Evolutionary conservation across 805 yeast species (phyloP), one percentile per base, ranked within the genome.

Genomic region (Kazachstania africana): DNA sequence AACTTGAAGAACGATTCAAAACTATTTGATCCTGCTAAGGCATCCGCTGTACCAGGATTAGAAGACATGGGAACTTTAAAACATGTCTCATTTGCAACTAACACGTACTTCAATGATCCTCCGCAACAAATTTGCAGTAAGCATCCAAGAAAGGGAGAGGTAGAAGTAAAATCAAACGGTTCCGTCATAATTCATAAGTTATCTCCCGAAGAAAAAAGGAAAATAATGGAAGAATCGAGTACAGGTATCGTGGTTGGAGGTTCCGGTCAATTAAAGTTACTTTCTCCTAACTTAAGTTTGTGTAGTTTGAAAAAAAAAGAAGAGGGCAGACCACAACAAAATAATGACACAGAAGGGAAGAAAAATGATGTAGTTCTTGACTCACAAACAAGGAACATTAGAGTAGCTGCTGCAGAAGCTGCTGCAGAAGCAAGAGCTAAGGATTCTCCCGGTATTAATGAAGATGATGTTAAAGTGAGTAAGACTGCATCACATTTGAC

Each of bases 101-200:
- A 79, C 22, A 78, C 82, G 12, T 75, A 83, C 46, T 70, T 68
- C 22, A 68, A 70, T 38, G 95, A 87, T 52, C 94, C 95, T 2
- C 93, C 93, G 0, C 95, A 83, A 47, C 94, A 83, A 46, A 83
- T 83, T 29, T 93, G 94, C 8, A 75, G 87, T 2, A 60, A 85
- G 44, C 65, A 62, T 36, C 94, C 95, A 12, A 60, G 84, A 41
- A 69, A 70, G 48, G 96, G 96, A 25, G 88, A 84, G 52, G 93
- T 78, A 10, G 80, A 73, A 42, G 61, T 74, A 1, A 45, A 66
- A 31, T 56, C 67, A n/a, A 66, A 64, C 43, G 82, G 81, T 0
- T 54, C 63, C 1, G 62, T 73, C 12, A 62, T 66, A 6, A 60
- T 75, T 13, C 69, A 70, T 37, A 72, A 76, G 19, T 53, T 74